Evolutionary conservation across 495 filamentous ascomycete species (phyloP), one percentile per base, ranked within the genome.

Genomic region (Trichocladium antarcticum): DNA sequence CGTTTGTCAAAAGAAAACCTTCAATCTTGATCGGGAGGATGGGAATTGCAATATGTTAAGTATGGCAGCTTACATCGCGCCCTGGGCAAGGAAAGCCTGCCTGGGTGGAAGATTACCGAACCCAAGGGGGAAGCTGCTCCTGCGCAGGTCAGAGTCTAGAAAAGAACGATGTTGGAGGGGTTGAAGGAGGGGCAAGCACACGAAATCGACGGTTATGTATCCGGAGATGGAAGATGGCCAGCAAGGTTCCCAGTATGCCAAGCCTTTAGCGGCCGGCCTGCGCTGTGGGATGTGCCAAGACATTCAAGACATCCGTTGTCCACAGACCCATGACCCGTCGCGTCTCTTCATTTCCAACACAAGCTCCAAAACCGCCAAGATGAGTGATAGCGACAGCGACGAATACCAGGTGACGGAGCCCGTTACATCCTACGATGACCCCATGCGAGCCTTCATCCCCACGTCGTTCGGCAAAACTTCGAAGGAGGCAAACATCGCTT

Each of bases 381-480:
- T 76, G 73, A 73, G 67, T 53, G 68, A 82, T 56, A 82, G 76
- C 20, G 82, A 84, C 43, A 81, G 76, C 21, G 82, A 85, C 42
- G 83, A 89, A 47, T 66, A 72, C 41, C 61, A 68, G 48, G 62
- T 79, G 21, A 76, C 81, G 48, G 69, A 64, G 15, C 66, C 72
- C 14, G 52, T 54, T 14, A 54, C 79, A 17, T 67, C 72, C 16
- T 61, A 62, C 24, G 82, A 92, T 64, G 86, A 96, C 46, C 81
- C 81, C 22, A 79, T 96, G 74, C 83, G 85, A 49, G 74, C 79
- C 27, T 92, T 85, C 64, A 67, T 96, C 38, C 90, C 89, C 1
- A 73, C 78, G 0, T 79, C 87, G 9, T 98, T 98, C 57, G 92
- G 92, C 27, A 94, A 90, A 65, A 83, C 85, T 60, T 69, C 77